These are phyloP conservation scores for Gracilariopsis chorda DNA, from an alignment of 23 red algal genomes.

Conservation along the genomic window DNA sequence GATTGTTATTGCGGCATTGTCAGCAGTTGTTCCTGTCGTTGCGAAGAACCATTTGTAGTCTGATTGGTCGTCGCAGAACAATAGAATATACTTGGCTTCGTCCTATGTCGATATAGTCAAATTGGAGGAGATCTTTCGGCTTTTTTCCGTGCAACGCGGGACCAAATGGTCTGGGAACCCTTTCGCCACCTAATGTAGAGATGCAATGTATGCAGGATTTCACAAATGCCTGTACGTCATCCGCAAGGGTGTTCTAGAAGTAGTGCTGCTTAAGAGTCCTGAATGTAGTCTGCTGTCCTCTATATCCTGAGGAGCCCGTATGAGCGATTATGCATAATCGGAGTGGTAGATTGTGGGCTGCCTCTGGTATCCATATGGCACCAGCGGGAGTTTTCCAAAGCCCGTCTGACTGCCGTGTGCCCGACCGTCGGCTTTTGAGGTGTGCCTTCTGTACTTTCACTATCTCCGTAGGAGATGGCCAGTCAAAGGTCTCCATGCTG, in stretches of 20 bases:
- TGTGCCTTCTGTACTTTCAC: neutral
- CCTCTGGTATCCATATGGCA: neutral
- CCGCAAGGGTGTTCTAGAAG: neutral
- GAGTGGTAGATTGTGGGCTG: neutral
- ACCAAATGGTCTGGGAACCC: neutral
- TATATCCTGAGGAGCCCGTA: neutral
- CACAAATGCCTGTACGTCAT: neutral
- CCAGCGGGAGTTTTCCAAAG: neutral
- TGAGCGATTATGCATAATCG: neutral
- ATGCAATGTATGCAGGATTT: conserved; percentile 13
- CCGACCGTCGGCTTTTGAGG: too few species aligned
- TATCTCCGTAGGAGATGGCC: neutral
- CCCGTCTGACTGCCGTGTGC: too few species aligned
- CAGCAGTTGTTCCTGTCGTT: neutral
- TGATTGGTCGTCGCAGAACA: neutral
- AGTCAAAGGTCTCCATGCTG: neutral
- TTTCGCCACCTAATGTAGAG: neutral
- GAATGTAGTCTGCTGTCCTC: neutral
- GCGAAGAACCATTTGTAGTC: neutral
- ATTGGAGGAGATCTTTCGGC: neutral
- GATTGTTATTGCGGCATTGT: neutral
- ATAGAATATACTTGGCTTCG: neutral
- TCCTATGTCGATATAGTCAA: neutral
- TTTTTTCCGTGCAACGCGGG: neutral
- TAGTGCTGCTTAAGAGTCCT: neutral